These are phyloP conservation scores for Quaeritorhiza haematococci DNA, from an alignment of 371 early-diverging fungal species.

Conservation along the genomic window DNA sequence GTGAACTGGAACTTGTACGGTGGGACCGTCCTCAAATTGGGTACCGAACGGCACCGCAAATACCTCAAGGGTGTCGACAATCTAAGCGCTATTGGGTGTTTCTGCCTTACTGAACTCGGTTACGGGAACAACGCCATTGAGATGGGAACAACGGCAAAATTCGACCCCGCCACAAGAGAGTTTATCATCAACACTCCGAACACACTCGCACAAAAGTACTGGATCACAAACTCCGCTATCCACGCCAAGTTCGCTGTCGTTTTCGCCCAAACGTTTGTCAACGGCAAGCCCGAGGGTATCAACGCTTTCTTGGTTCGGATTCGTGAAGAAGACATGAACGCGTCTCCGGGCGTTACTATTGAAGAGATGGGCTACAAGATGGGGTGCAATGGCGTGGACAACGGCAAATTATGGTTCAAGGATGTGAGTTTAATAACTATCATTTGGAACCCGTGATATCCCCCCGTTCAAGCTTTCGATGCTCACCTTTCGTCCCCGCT, in stretches of 20 bases:
- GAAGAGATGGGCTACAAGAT: conserved; percentile 64
- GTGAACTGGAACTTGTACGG: no score
- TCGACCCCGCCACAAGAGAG: conserved; percentile 50
- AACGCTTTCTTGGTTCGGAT: conserved; percentile 53
- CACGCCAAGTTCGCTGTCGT: conserved; percentile 66
- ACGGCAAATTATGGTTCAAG: conserved; percentile 50
- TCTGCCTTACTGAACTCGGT: conserved; percentile 66
- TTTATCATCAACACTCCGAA: conserved; percentile 69
- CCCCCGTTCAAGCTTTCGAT: no score
- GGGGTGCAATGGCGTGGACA: conserved; percentile 57
- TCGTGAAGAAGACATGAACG: conserved; percentile 51
- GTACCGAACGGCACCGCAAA: conserved; percentile 63
- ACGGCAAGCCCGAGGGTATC: conserved; percentile 60
- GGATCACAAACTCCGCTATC: conserved; percentile 61
- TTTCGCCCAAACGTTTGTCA: conserved; percentile 62
- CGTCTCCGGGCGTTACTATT: conserved; percentile 52
- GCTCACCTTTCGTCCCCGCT: no score
- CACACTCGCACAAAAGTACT: conserved; percentile 62
- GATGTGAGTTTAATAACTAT: conserved; percentile 4
- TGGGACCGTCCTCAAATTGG: conserved; percentile 62
- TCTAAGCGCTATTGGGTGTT: conserved; percentile 60
- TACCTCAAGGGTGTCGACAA: conserved; percentile 51
- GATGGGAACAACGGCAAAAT: conserved; percentile 61
- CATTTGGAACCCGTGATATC: no score
- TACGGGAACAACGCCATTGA: conserved; percentile 74